phyloP scores from a whole-genome alignment of 345 rosid species.

The Brassica cretica region DNA sequence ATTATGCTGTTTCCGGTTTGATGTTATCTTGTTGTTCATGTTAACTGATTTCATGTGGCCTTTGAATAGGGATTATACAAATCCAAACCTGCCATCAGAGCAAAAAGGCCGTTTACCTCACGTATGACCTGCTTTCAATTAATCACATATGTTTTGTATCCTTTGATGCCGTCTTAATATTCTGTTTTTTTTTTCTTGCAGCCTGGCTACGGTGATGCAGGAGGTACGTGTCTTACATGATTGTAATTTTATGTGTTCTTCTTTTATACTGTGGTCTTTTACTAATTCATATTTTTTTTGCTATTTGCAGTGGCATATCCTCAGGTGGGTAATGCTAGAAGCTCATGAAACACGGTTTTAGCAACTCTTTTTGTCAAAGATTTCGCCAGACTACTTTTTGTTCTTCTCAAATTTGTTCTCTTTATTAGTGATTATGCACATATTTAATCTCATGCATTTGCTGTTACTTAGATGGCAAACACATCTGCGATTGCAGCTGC shows the following conservation, averaged over 20 bases:
- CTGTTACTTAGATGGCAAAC: constrained; percentile 68
- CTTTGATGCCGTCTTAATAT: constrained; percentile 10
- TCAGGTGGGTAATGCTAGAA: constrained; percentile 66
- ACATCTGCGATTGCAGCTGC: constrained; percentile 94
- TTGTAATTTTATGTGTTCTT: constrained; percentile 34
- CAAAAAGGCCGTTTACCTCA: constrained; percentile 91
- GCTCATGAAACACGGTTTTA: constrained; percentile 26
- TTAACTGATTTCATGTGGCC: background rate
- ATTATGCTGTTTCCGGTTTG: background rate
- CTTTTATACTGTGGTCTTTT: constrained; percentile 19
- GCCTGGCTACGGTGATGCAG: constrained; percentile 83
- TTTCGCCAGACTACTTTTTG: background rate
- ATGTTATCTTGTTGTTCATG: constrained; percentile 9
- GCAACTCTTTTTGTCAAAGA: constrained; percentile 34
- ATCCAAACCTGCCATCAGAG: constrained; percentile 90
- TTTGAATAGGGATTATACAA: constrained; percentile 80
- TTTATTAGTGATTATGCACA: background rate
- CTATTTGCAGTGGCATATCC: constrained; percentile 77
- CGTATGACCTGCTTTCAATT: constrained; percentile 44
- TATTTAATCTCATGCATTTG: background rate
- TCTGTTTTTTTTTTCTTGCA: constrained; percentile 35
- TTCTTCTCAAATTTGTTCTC: background rate
- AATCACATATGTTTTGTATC: constrained; percentile 10
- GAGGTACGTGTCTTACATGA: constrained; percentile 59
- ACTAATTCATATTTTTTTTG: constrained; percentile 27